Base-by-base conservation (phyloP, 345 rosid genomes). In the Murraya paniculata region DNA sequence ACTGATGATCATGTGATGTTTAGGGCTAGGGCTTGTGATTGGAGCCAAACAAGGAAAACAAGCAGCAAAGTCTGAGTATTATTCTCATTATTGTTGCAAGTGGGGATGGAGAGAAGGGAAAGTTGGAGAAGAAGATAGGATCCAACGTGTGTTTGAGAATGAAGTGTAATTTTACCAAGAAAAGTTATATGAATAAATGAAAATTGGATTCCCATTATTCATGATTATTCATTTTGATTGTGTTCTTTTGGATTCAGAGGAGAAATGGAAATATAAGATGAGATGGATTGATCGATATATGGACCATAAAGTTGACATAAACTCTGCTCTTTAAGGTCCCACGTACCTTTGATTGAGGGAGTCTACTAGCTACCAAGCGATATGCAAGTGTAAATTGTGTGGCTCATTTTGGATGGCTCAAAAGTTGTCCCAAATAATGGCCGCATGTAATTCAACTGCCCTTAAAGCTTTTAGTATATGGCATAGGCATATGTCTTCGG, bases 141-240 rank as follows among this genome's bases (percentile, higher is more conserved):
- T 80, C 84, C 84, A 84, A 73, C 84, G 21, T 74, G 78, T 72
- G 71, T 65, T 74, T 61, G 78, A 79, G 36, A 83, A 68, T 79
- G 74, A 71, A 53, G 61, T 11, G 50, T 45, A 45, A 45, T 30
- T 71, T 30, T 50, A 9, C 13, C 30, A 19, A 53, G 30, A 70
- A 48, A 70, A 16, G 21, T 18, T 53, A 18, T 18, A 53, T 19
- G 57, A 68, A 45, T 18, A 31, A 16, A 18, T 30, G 7, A 31
- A 19, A 14, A 18, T 18, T 31, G n/a, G n/a, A 30, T 4, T 35
- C 16, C n/a, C 18, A 13, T 36, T 39, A 21, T 31, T 3, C 38
- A 24, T 50, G 35, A 27, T n/a, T 30, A 59, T 78, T 38, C 9
- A 68, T 28, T 28, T 53, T 27, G 75, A 22, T 71, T 62, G 16